Conservation (phyloP, 1,139 yeast species). For the Taphrina confusa region DNA sequence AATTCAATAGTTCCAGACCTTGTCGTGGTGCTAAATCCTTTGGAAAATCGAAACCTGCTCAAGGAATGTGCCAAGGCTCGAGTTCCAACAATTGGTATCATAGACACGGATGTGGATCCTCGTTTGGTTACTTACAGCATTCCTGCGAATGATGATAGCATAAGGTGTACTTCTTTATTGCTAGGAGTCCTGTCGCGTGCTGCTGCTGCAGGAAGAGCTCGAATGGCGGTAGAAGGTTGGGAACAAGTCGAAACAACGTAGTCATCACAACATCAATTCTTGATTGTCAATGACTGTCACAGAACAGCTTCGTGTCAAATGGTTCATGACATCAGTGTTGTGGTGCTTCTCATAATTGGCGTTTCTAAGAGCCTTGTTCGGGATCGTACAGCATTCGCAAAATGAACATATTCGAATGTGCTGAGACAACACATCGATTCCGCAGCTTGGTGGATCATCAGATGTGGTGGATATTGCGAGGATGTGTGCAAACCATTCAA, state of each 20-base stretch:
- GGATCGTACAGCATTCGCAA: too few relatives aligned
- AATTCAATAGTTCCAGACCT: slow-evolving; percentile 74
- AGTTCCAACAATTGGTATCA: slow-evolving; percentile 89
- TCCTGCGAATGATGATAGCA: slow-evolving; percentile 94
- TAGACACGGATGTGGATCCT: slow-evolving; percentile 93
- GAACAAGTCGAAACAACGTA: slow-evolving; percentile 26
- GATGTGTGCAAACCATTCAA: too few relatives aligned
- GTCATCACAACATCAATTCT: too few relatives aligned
- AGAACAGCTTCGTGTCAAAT: too few relatives aligned
- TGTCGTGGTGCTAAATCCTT: slow-evolving; percentile 82
- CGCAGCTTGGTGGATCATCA: too few relatives aligned
- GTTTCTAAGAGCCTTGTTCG: too few relatives aligned
- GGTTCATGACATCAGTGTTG: too few relatives aligned
- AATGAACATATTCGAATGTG: too few relatives aligned
- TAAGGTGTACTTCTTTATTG: slow-evolving; percentile 74
- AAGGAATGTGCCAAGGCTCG: slow-evolving; percentile 78
- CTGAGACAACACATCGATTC: too few relatives aligned
- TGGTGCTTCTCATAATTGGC: too few relatives aligned
- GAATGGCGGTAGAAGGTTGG: slow-evolving; percentile 24
- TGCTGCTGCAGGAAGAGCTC: slow-evolving; percentile 65
- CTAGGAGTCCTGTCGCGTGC: slow-evolving; percentile 82
- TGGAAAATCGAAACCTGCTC: slow-evolving; percentile 78
- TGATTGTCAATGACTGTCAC: too few relatives aligned
- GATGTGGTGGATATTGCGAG: too few relatives aligned
- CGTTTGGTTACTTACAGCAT: slow-evolving; percentile 86